phyloP scores from a whole-genome alignment of 192 early-diverging fungal species.

The Thamnidium elegans region DNA sequence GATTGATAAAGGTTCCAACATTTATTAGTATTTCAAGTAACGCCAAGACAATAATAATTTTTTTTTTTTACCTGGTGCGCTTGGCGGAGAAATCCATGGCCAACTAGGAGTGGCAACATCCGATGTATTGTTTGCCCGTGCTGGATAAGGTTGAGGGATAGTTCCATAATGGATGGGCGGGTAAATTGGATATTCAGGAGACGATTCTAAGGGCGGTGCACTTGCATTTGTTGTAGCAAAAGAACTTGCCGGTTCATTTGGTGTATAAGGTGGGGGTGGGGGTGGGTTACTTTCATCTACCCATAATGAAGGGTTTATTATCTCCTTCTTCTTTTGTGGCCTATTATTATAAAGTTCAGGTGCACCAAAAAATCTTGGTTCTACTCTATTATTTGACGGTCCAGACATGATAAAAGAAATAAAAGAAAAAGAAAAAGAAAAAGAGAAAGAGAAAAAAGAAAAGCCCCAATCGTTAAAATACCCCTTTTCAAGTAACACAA shows the following conservation, averaged over 20 bases:
- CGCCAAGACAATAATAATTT: no score
- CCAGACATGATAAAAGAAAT: background rate
- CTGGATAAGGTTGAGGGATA: background rate
- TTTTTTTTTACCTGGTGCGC: background rate
- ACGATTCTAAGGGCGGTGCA: conserved; percentile 8
- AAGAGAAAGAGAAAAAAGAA: background rate
- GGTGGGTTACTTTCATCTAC: background rate
- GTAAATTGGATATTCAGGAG: background rate
- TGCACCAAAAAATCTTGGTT: background rate
- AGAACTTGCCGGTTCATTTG: background rate
- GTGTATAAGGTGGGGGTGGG: conserved; percentile 10
- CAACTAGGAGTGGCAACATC: background rate
- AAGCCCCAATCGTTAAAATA: no score
- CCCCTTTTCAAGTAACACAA: no score
- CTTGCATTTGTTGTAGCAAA: background rate
- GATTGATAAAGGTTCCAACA: background rate
- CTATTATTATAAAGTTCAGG: background rate
- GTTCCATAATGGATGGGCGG: background rate
- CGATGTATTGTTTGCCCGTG: background rate
- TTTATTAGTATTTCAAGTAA: no score
- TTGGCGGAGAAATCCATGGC: background rate
- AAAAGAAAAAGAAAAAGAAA: background rate
- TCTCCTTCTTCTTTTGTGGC: background rate
- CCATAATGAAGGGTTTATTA: no score
- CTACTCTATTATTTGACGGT: background rate